phyloP scores from a whole-genome alignment of 768 basidiomycete species.

The Xerocomellus chrysenteron region DNA sequence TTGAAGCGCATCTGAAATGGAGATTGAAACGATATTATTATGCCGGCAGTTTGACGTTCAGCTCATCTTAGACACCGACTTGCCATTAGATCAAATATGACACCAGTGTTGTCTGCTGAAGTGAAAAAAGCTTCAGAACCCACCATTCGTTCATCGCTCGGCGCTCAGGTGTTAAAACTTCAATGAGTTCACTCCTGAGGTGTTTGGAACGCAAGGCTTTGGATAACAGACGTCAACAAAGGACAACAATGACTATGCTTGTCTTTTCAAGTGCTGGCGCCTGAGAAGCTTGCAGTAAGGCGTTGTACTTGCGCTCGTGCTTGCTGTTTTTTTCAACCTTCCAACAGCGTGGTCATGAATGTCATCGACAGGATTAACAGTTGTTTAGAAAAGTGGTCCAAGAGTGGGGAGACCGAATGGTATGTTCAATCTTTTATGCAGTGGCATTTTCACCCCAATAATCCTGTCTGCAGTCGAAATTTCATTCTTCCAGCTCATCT shows the following conservation, averaged over 20 bases:
- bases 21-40: background rate
- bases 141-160: background rate
- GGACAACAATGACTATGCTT: slow-evolving; percentile 26
- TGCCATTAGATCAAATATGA: background rate
- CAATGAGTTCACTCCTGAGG: no score
- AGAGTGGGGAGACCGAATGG: slow-evolving; percentile 65
- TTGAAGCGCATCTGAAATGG: no score
- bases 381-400: slow-evolving; percentile 54
- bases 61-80: background rate
- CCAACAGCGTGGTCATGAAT: slow-evolving; percentile 47
- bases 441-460: slow-evolving; percentile 17
- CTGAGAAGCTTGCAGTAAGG: slow-evolving; percentile 14
- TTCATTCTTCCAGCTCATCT: slow-evolving; percentile 60
- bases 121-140: no score
- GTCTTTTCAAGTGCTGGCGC: slow-evolving; percentile 19
- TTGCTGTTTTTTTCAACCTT: slow-evolving; percentile 10
- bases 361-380: slow-evolving; percentile 52
- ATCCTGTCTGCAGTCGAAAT: slow-evolving; percentile 48
- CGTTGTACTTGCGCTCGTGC: slow-evolving; percentile 16
- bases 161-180: no score
- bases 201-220: slow-evolving; percentile 23
- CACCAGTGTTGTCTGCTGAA: background rate
- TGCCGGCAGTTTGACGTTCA: background rate
- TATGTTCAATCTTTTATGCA: slow-evolving; percentile 33
- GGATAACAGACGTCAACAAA: slow-evolving; percentile 29